Conservation (phyloP, 2,329 filamentous ascomycete species). For the Apiospora kogelbergensis region DNA sequence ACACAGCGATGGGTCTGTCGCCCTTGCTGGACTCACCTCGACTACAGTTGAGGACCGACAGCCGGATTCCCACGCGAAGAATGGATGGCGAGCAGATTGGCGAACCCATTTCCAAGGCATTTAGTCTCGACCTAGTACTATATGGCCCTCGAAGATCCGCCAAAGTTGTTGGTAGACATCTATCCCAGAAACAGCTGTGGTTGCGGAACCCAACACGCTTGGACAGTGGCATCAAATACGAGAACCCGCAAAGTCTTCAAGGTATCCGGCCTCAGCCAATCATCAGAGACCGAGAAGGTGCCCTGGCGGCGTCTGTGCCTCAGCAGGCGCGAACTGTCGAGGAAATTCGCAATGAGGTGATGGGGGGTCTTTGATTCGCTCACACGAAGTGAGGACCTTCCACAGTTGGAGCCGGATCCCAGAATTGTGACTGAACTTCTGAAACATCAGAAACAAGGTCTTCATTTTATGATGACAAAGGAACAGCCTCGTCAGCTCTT, state of each 20-base stretch:
- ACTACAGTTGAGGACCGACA: conserved; percentile 67
- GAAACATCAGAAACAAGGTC: conserved; percentile 84
- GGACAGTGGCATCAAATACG: conserved; percentile 67
- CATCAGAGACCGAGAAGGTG: conserved; percentile 31
- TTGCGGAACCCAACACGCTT: conserved; percentile 66
- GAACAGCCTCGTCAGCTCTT: conserved; percentile 67
- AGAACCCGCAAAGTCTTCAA: conserved; percentile 71
- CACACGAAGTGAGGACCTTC: conserved; percentile 71
- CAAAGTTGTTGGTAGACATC: conserved; percentile 63
- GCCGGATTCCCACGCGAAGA: conserved; percentile 68
- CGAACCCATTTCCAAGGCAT: conserved; percentile 57
- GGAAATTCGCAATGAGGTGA: conserved; percentile 81
- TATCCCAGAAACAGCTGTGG: conserved; percentile 66
- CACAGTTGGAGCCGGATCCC: conserved; percentile 65
- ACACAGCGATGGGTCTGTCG: conserved; percentile 65
- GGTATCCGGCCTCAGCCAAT: conserved; percentile 41
- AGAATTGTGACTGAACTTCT: conserved; percentile 69
- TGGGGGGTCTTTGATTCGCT: conserved; percentile 87
- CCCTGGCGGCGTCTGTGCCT: conserved; percentile 21
- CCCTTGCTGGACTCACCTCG: conserved; percentile 69
- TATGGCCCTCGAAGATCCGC: conserved; percentile 73
- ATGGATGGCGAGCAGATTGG: conserved; percentile 64
- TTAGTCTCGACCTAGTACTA: conserved; percentile 70
- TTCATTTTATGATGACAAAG: conserved; percentile 80
- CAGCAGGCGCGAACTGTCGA: conserved; percentile 67